phyloP scores from a whole-genome alignment of 2,329 filamentous ascomycete genomes.

The Camillea tinctor region DNA sequence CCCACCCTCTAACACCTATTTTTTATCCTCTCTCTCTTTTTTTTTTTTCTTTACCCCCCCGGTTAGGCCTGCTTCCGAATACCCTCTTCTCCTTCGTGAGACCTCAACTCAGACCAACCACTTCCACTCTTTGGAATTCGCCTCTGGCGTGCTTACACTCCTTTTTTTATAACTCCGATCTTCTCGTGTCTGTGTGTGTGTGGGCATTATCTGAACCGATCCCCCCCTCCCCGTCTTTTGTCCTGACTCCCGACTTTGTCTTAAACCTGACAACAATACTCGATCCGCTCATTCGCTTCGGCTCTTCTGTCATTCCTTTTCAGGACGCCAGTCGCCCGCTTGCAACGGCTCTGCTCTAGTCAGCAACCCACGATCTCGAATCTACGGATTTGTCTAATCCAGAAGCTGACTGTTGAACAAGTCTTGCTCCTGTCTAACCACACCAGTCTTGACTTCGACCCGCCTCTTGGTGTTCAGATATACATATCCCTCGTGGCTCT shows the following conservation, averaged over 20 bases:
- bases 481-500: slow-evolving; percentile 9
- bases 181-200: slow-evolving; percentile 9
- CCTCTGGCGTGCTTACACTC: slow-evolving; percentile 30
- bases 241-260: slow-evolving; percentile 16
- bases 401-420: slow-evolving; percentile 18
- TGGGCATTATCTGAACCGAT: neutral
- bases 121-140: slow-evolving; percentile 28
- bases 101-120: slow-evolving; percentile 26
- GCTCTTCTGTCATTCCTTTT: slow-evolving; percentile 23
- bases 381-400: slow-evolving; percentile 17
- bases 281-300: slow-evolving; percentile 22
- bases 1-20: slow-evolving; percentile 9
- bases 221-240: slow-evolving; percentile 5
- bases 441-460: slow-evolving; percentile 14
- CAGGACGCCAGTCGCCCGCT: slow-evolving; percentile 32
- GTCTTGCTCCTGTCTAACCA: slow-evolving; percentile 24
- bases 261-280: slow-evolving; percentile 15
- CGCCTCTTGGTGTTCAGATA: slow-evolving; percentile 8
- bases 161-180: slow-evolving; percentile 24
- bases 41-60: slow-evolving; percentile 14
- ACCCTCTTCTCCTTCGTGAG: slow-evolving; percentile 27
- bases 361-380: slow-evolving; percentile 19
- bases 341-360: slow-evolving; percentile 22
- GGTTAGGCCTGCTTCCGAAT: slow-evolving; percentile 22
- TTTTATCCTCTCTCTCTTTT: slow-evolving; percentile 11